Conservation (phyloP, 2,329 filamentous ascomycete genomes). For the Didymella segeticola region DNA sequence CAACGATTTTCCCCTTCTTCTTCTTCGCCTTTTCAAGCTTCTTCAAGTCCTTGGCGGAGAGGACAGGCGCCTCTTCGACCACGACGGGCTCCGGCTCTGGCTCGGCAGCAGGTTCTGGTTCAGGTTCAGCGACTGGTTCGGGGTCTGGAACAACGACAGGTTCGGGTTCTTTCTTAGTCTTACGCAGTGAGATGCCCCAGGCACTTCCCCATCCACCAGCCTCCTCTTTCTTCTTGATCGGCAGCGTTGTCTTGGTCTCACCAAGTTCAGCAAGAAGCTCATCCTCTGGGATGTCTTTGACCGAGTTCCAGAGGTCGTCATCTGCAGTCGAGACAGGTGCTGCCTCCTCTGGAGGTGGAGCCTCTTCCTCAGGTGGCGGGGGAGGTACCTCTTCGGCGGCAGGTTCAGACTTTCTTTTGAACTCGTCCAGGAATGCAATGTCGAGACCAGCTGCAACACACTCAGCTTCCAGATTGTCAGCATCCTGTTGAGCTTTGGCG, state of each 20-base stretch:
- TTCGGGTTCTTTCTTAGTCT: conserved; percentile 53
- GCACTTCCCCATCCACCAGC: conserved; percentile 49
- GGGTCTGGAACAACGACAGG: conserved; percentile 37
- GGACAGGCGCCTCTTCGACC: conserved; percentile 33
- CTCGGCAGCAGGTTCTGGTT: conserved; percentile 26
- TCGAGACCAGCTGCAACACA: conserved; percentile 47
- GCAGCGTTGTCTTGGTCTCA: conserved; percentile 24
- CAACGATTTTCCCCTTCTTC: conserved; percentile 32
- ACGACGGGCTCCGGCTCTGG: conserved; percentile 39
- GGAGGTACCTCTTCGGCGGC: conserved; percentile 32
- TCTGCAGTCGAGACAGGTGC: conserved; percentile 19
- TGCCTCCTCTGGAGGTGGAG: conserved; percentile 23
- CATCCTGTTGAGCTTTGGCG: conserved; percentile 41
- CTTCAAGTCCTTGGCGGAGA: conserved; percentile 23
- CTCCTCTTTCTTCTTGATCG: conserved; percentile 36
- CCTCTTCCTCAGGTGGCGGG: conserved; percentile 23
- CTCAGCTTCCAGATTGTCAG: conserved; percentile 40
- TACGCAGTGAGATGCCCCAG: conserved; percentile 55
- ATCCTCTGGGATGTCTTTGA: conserved; percentile 43
- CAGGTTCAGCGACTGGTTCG: conserved; percentile 32
- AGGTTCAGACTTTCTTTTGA: conserved; percentile 37
- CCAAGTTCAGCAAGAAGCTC: conserved; percentile 48
- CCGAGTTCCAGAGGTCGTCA: conserved; percentile 43
- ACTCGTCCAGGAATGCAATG: conserved; percentile 18
- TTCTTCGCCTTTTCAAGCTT: conserved; percentile 35